A percentile compares a stretch with the other conserved stretches of the same genome.
Evolutionary conservation across 805 yeast genomes (phyloP).

Genomic region (Sugiyamaella boreocaroliniensis): DNA sequence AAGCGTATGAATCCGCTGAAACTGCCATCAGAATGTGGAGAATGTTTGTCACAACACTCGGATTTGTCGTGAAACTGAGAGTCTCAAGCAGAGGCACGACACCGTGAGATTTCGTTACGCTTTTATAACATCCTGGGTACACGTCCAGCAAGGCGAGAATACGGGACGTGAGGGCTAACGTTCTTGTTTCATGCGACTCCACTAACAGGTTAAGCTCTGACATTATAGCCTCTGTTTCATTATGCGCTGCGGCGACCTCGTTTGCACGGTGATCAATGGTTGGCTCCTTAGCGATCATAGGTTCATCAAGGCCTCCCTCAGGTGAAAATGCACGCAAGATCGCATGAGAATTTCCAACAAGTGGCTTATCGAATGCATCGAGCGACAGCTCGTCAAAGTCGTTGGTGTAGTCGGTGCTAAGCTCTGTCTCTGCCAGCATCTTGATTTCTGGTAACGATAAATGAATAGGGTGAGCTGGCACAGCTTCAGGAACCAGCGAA

Average conservation of each 20-base stretch:
- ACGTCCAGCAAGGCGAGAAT: conserved; percentile 5
- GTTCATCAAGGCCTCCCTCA: neutral
- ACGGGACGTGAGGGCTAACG: neutral
- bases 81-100: conserved; percentile 20
- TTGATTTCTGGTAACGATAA: neutral
- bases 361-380: neutral
- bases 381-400: conserved; percentile 10
- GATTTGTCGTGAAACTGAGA: conserved; percentile 3
- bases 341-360: neutral
- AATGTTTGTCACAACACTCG: conserved; percentile 6
- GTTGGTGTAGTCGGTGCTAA: conserved; percentile 17
- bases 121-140: conserved; percentile 15
- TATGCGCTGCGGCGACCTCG: neutral
- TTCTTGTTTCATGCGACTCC: neutral
- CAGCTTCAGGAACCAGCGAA: neutral
- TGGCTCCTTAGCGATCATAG: neutral
- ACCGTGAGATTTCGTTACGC: conserved; percentile 18
- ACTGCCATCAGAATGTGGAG: conserved; percentile 11
- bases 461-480: neutral
- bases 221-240: neutral
- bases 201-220: neutral
- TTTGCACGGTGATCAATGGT: neutral
- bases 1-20: conserved; percentile 6
- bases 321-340: neutral
- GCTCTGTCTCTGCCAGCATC: conserved; percentile 5